Percentiles rank a stretch among this genome's conserved stretches.
These are phyloP conservation scores for Umbelopsis vinacea DNA, from an alignment of 192 early-diverging fungal species.

Conservation along the genomic window DNA sequence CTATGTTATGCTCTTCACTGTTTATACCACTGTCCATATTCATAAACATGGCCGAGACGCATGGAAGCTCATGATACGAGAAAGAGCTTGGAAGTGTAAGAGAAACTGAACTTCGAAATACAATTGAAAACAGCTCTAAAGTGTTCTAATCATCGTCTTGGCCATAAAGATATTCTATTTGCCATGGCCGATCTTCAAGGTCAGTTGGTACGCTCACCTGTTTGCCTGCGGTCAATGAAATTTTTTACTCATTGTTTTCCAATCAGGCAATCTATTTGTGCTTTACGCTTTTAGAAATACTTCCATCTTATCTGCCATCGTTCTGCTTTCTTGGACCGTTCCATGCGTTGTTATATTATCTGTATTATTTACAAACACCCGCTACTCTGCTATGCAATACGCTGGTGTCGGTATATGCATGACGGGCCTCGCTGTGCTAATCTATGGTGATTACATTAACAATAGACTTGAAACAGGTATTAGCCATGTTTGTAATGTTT, in stretches of 20 bases:
- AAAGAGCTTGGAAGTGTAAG: constrained; percentile 22
- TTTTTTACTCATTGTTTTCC: constrained; percentile 18
- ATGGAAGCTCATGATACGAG: constrained; percentile 14
- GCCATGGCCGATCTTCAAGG: constrained; percentile 17
- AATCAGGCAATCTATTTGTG: constrained; percentile 35
- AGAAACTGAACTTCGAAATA: background rate
- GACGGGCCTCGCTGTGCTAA: constrained; percentile 30
- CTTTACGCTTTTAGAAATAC: constrained; percentile 41
- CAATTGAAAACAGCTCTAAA: background rate
- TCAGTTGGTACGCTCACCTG: background rate
- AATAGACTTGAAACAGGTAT: constrained; percentile 25
- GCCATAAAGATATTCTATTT: constrained; percentile 10
- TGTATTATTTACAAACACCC: constrained; percentile 9
- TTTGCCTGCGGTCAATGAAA: background rate
- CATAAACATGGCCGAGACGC: constrained; percentile 9
- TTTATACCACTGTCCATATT: constrained; percentile 12
- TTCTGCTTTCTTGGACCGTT: constrained; percentile 37
- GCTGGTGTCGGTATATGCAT: constrained; percentile 25
- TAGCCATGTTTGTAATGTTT: background rate
- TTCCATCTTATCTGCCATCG: constrained; percentile 35
- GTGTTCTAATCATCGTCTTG: background rate
- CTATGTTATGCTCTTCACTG: constrained; percentile 4
- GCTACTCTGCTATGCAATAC: constrained; percentile 25
- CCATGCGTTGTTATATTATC: constrained; percentile 38
- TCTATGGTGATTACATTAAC: constrained; percentile 27